A percentile compares a stretch with the other conserved stretches of the same genome.
These are phyloP conservation scores for Tolypocladium ovalisporum DNA, from an alignment of 2,329 filamentous ascomycete species.

Conservation along the genomic window DNA sequence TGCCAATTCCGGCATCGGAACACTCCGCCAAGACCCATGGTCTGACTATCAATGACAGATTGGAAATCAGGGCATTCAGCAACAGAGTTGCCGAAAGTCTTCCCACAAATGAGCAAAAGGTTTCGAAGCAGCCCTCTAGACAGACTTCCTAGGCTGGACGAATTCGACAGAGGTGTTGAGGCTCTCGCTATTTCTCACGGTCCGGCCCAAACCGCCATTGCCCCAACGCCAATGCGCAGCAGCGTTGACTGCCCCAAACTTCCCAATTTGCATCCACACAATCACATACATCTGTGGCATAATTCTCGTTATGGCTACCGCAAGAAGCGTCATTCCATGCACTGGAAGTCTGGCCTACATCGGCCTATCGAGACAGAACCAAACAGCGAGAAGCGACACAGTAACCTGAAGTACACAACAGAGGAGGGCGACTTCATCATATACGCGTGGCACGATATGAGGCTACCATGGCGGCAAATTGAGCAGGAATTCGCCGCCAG, in stretches of 20 bases:
- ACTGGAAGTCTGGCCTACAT: conserved; percentile 10
- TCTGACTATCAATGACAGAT: too few relatives aligned
- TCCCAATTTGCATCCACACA: conserved; percentile 11
- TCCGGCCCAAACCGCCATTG: too few relatives aligned
- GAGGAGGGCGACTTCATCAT: conserved; percentile 34
- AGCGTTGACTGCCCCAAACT: conserved; percentile 10
- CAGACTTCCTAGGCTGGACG: conserved; percentile 23
- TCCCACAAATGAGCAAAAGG: too few relatives aligned
- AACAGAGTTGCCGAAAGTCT: too few relatives aligned
- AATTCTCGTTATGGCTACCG: too few relatives aligned
- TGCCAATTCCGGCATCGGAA: too few relatives aligned
- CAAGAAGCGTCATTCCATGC: too few relatives aligned
- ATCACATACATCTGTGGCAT: conserved; percentile 12
- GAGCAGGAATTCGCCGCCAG: conserved; percentile 25
- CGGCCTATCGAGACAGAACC: conserved; percentile 23
- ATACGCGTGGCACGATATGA: conserved; percentile 31
- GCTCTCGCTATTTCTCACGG: conserved; percentile 20
- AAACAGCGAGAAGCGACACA: conserved; percentile 25
- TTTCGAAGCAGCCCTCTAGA: conserved; percentile 8
- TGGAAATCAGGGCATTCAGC: too few relatives aligned
- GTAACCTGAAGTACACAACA: conserved; percentile 32
- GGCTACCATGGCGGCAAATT: conserved; percentile 29
- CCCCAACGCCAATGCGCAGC: conserved; percentile 15
- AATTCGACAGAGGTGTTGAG: conserved; percentile 26
- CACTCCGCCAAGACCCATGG: too few relatives aligned